A percentile compares a stretch with the other conserved stretches of the same genome.
These are phyloP conservation scores for Aspergillus incahuasiensis DNA, from an alignment of 495 filamentous ascomycete genomes.

Conservation along the genomic window DNA sequence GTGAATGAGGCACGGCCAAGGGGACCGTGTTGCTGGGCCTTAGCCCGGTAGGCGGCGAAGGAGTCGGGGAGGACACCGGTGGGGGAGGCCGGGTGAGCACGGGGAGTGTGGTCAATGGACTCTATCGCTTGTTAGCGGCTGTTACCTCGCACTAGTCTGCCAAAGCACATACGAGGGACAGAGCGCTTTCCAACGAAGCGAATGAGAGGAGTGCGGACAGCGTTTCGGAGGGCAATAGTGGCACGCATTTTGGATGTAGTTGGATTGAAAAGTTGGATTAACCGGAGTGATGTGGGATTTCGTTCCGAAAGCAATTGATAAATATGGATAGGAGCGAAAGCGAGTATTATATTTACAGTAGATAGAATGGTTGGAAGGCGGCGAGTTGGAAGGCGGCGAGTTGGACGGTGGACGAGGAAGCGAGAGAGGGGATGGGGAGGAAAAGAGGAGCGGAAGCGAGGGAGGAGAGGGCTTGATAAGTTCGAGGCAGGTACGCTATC, in stretches of 20 bases:
- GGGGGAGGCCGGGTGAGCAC: constrained; percentile 62
- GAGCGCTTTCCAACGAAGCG: constrained; percentile 87
- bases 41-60: constrained; percentile 87
- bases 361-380: constrained; percentile 13
- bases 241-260: constrained; percentile 52
- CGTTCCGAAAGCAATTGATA: background rate
- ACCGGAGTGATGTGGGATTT: background rate
- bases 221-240: constrained; percentile 62
- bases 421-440: constrained; percentile 18
- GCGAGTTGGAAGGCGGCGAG: constrained; percentile 2
- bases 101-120: constrained; percentile 65
- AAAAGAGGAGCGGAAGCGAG: constrained; percentile 21
- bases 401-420: constrained; percentile 9
- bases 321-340: constrained; percentile 7
- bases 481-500: background rate
- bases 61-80: constrained; percentile 56
- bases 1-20: constrained; percentile 48
- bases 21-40: constrained; percentile 91
- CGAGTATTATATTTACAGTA: constrained; percentile 11
- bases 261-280: constrained; percentile 9
- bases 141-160: background rate
- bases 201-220: constrained; percentile 76
- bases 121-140: constrained; percentile 38
- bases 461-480: constrained; percentile 10
- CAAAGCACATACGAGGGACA: constrained; percentile 61